phyloP scores from a whole-genome alignment of 2,329 filamentous ascomycete genomes.

The Ophiocordyceps camponoti-leonardi region DNA sequence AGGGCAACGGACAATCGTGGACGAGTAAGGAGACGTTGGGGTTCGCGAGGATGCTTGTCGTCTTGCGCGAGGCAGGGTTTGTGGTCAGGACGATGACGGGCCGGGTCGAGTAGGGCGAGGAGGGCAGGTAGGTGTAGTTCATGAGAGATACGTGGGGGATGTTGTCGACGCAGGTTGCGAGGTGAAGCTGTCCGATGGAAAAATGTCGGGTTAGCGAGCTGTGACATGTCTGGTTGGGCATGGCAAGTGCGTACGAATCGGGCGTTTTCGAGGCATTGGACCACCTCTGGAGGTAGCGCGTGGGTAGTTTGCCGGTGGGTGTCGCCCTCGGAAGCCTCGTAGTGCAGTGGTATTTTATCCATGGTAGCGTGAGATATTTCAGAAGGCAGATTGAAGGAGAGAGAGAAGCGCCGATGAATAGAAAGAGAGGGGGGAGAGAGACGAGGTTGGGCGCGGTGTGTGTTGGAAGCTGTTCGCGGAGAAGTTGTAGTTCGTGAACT shows the following conservation, averaged over 20 bases:
- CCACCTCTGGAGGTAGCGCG: slow-evolving; percentile 65
- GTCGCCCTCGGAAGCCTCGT: slow-evolving; percentile 57
- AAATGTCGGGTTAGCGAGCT: not conserved
- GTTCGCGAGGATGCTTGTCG: slow-evolving; percentile 66
- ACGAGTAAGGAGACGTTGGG: slow-evolving; percentile 85
- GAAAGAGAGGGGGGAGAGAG: not conserved
- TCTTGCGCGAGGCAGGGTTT: slow-evolving; percentile 62
- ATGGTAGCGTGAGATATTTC: slow-evolving; percentile 13
- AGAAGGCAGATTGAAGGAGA: not conserved
- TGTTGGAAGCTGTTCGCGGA: not conserved
- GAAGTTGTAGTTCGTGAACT: not conserved
- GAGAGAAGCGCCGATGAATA: not conserved
- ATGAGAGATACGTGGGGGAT: slow-evolving; percentile 88
- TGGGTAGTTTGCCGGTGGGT: slow-evolving; percentile 53
- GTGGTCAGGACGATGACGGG: slow-evolving; percentile 95
- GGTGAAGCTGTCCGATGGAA: slow-evolving; percentile 58
- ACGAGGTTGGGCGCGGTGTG: not conserved
- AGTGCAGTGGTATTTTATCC: slow-evolving; percentile 54
- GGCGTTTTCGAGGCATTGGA: slow-evolving; percentile 83
- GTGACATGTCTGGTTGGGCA: not conserved
- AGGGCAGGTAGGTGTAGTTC: slow-evolving; percentile 96
- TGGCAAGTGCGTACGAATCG: slow-evolving; percentile 55
- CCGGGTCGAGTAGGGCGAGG: slow-evolving; percentile 47
- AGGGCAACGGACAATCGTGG: slow-evolving; percentile 52
- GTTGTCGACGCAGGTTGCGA: slow-evolving; percentile 75